phyloP scores from a whole-genome alignment of 2,329 filamentous ascomycete genomes.

The Cladosporium oxysporum region DNA sequence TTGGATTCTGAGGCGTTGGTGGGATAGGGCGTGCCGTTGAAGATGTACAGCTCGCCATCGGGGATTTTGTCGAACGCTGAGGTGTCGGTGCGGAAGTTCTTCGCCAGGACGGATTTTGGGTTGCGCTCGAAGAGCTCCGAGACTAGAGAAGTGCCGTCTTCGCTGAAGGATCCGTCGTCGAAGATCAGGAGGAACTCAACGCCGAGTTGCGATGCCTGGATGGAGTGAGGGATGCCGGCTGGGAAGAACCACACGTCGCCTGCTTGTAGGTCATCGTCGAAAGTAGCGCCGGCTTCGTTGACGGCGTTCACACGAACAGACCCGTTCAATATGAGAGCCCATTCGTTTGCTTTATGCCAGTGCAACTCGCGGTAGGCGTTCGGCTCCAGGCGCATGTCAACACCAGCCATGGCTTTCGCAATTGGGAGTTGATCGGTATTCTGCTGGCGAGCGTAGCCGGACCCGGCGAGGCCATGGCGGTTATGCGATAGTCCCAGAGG shows the following conservation, averaged over 20 bases:
- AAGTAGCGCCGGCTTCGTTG: conserved; percentile 37
- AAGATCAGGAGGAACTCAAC: conserved; percentile 63
- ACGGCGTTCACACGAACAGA: conserved; percentile 33
- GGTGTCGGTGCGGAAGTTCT: conserved; percentile 44
- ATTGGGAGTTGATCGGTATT: conserved; percentile 42
- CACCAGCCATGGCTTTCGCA: conserved; percentile 46
- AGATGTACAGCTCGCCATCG: conserved; percentile 43
- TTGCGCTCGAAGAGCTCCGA: conserved; percentile 39
- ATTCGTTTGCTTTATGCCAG: conserved; percentile 39
- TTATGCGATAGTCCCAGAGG: conserved; percentile 45
- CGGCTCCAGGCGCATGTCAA: conserved; percentile 42
- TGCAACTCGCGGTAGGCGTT: conserved; percentile 40
- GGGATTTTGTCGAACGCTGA: conserved; percentile 40
- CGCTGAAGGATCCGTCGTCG: conserved; percentile 59
- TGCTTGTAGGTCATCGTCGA: conserved; percentile 36
- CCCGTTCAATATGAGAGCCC: conserved; percentile 36
- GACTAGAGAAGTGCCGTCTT: conserved; percentile 62
- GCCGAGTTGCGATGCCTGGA: conserved; percentile 51
- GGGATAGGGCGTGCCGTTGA: conserved; percentile 41
- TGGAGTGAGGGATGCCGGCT: conserved; percentile 34
- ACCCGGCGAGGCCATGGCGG: conserved; percentile 41
- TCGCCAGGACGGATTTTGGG: conserved; percentile 44
- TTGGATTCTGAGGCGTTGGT: conserved; percentile 41
- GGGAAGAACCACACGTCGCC: conserved; percentile 32
- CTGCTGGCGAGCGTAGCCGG: conserved; percentile 46